Base-by-base conservation (phyloP, 2,329 filamentous ascomycete genomes). In the Westerdykella ornata region DNA sequence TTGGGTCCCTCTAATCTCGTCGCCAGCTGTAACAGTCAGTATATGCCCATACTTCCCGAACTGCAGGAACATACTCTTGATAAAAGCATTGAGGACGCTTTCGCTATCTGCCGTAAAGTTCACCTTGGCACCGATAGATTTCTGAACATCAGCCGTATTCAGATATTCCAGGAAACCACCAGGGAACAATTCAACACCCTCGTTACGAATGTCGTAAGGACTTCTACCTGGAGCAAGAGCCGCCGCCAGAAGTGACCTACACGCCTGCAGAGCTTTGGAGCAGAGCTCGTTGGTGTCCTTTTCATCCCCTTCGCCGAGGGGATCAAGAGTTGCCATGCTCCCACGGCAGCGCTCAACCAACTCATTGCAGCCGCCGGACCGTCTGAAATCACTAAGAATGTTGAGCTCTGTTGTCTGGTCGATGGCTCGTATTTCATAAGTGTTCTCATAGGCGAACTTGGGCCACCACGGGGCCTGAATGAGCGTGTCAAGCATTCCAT, bases 401-500 rank as follows among this genome's bases (percentile, higher is more conserved):
- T 72, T 68, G 33, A 71, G 56, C 36, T 75, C 72, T 36, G 73
- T 68, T 1, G 72, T 71, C 5, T 74, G 66, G 35, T 72, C 71
- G 48, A 85, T 73, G 2, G 75, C 70, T 47, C 76, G 56, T 42
- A 84, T 73, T 7, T 73, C 77, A 56, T 85, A 88, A 0, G 81
- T 79, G 57, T 85, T 85, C 56, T 78, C 77, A 43, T 72, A 71
- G 8, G 77, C 76, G 59, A 81, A 82, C 6, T 63, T 56, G 1
- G 78, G 72, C 48, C 77, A 80, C 51, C 66, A 76, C 2, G 76
- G 74, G 3, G 70, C 68, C 63, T 87, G 81, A 1, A 80, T 70
- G 20, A 79, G 59, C 50, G 76, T 72, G 54, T 88, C 85, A 28
- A 88, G 69, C 48, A 82, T 78, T 11, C 82, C 84, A 59, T 88